These are phyloP conservation scores for Gossypium anomalum DNA, from an alignment of 345 rosid species.

Conservation along the genomic window DNA sequence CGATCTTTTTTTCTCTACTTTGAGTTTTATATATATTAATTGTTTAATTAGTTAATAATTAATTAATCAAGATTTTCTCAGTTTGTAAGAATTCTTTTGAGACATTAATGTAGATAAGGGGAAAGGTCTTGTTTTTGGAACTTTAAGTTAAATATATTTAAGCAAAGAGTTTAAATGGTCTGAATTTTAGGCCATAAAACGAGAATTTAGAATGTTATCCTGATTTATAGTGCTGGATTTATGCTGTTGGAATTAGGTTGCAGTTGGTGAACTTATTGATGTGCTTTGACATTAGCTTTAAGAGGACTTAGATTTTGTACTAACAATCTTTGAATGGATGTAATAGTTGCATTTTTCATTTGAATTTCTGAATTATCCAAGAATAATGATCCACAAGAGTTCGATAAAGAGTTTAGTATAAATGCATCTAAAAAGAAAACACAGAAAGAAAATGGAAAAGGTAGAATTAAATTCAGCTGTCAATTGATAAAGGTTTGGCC, in stretches of 20 bases:
- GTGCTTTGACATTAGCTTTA: not conserved
- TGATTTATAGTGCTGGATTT: not conserved
- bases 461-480: not conserved
- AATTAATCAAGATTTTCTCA: too few species aligned
- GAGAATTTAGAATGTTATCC: not conserved
- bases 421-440: not conserved
- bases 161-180: too few species aligned
- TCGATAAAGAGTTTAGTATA: not conserved
- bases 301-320: too few species aligned
- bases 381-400: not conserved
- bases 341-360: not conserved
- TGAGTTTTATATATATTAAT: not conserved
- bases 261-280: not conserved
- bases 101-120: too few species aligned
- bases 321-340: not conserved
- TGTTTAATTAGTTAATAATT: not conserved
- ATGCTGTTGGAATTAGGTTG: not conserved
- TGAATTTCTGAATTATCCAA: not conserved
- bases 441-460: too few species aligned
- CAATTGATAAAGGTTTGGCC: not conserved
- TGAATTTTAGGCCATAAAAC: not conserved
- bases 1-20: not conserved
- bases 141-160: too few species aligned
- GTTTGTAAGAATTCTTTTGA: too few species aligned
- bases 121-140: too few species aligned